Percentiles rank a stretch among this genome's conserved stretches.
These are phyloP conservation scores for Globisporangium heterothallicum DNA, from an alignment of 352 stramenopile genomes.

Conservation along the genomic window DNA sequence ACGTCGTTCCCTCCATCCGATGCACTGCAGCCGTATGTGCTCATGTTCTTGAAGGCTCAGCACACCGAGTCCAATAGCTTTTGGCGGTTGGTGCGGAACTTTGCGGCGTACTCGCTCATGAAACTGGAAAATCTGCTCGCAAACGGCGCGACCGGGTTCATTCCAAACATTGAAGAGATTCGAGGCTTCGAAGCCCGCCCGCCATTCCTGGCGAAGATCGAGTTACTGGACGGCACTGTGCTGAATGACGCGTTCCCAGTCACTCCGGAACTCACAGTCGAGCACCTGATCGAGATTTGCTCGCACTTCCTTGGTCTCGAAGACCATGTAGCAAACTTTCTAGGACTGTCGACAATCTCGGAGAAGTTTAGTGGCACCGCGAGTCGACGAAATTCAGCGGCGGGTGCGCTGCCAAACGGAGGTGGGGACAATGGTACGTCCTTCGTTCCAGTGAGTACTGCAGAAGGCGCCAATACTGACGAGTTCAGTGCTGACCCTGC, in stretches of 20 bases:
- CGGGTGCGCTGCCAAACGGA: slow-evolving; percentile 12
- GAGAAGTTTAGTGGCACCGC: slow-evolving; percentile 28
- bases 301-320: slow-evolving; percentile 88
- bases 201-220: slow-evolving; percentile 90
- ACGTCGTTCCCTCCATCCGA: slow-evolving; percentile 87
- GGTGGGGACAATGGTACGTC: slow-evolving; percentile 8
- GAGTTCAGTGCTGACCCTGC: slow-evolving; percentile 22
- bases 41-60: slow-evolving; percentile 89
- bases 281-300: slow-evolving; percentile 90
- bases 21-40: slow-evolving; percentile 86
- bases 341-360: slow-evolving; percentile 50
- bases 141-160: slow-evolving; percentile 88
- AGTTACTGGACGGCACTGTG: slow-evolving; percentile 89
- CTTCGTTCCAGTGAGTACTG: slow-evolving; percentile 23
- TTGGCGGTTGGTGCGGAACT: slow-evolving; percentile 78
- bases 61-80: slow-evolving; percentile 64
- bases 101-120: slow-evolving; percentile 88
- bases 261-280: slow-evolving; percentile 89
- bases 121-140: slow-evolving; percentile 89
- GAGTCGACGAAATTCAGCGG: slow-evolving; percentile 23
- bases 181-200: slow-evolving; percentile 89
- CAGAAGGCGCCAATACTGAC: slow-evolving; percentile 23
- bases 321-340: slow-evolving; percentile 80
- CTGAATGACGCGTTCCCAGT: slow-evolving; percentile 90
- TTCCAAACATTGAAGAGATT: slow-evolving; percentile 92